Evolutionary conservation across 129 eudicot species (phyloP).

Genomic region (Escallonia rubra): DNA sequence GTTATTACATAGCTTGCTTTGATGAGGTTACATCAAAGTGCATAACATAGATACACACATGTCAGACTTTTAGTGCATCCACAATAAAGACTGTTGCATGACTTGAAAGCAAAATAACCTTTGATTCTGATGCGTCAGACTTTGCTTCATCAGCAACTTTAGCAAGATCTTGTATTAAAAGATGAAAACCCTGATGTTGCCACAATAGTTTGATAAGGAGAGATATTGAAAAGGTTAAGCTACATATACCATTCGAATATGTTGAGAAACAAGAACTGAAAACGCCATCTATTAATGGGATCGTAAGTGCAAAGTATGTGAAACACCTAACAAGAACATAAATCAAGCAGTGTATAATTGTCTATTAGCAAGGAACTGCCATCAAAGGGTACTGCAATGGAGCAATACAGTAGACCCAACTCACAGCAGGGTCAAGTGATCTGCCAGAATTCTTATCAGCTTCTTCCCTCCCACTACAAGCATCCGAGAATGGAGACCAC

Average conservation of each 20-base stretch:
- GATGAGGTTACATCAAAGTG: too few species aligned
- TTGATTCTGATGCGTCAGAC: conserved; percentile 24
- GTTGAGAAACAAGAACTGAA: not conserved
- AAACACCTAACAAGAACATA: not conserved
- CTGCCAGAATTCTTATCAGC: conserved; percentile 23
- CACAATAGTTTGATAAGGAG: not conserved
- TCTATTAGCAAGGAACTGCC: not conserved
- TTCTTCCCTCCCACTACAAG: conserved; percentile 33
- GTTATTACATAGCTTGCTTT: too few species aligned
- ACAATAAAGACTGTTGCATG: too few species aligned
- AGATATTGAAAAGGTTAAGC: not conserved
- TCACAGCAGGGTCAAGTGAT: conserved; percentile 56
- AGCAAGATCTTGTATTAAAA: conserved; percentile 52
- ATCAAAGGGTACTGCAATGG: not conserved
- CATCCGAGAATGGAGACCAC: conserved; percentile 67
- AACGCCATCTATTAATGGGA: not conserved
- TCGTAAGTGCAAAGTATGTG: not conserved
- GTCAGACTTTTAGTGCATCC: too few species aligned
- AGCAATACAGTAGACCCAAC: conserved; percentile 25
- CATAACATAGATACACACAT: too few species aligned
- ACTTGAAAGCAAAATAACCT: conserved; percentile 28
- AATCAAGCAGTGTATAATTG: not conserved
- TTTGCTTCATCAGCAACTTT: conserved; percentile 29
- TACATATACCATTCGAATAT: not conserved
- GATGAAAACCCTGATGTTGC: conserved; percentile 61